Evolutionary conservation across 495 filamentous ascomycete species (phyloP).

Genomic region (Bacidia rubella): DNA sequence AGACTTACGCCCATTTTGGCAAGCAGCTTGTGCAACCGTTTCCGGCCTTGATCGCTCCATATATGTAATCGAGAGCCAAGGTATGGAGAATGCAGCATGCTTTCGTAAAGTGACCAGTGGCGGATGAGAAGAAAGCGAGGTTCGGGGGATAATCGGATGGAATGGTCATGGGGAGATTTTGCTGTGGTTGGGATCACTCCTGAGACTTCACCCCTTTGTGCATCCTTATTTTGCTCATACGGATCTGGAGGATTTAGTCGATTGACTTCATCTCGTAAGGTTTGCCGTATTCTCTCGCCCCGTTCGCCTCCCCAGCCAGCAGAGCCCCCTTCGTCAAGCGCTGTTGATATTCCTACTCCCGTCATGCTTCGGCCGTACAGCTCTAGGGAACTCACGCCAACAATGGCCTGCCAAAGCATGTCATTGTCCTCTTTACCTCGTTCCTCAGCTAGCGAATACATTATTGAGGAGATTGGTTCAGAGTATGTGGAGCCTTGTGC

Average conservation of each 20-base stretch:
- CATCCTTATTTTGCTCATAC: constrained; percentile 38
- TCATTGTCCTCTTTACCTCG: constrained; percentile 95
- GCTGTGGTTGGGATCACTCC: constrained; percentile 82
- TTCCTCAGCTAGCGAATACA: constrained; percentile 90
- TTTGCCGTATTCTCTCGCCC: constrained; percentile 69
- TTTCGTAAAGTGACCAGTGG: constrained; percentile 96
- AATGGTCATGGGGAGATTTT: constrained; percentile 74
- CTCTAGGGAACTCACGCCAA: constrained; percentile 83
- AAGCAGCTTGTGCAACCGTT: constrained; percentile 86
- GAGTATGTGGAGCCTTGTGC: constrained; percentile 77
- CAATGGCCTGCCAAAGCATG: constrained; percentile 83
- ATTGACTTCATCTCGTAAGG: constrained; percentile 85
- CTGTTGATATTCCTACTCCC: constrained; percentile 60
- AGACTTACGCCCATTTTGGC: constrained; percentile 97
- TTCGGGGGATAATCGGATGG: constrained; percentile 86
- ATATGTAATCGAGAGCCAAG: constrained; percentile 85
- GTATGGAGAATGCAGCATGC: constrained; percentile 95
- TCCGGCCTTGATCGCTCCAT: constrained; percentile 80
- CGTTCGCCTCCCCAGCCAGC: constrained; percentile 72
- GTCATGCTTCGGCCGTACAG: constrained; percentile 76
- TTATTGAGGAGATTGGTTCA: constrained; percentile 82
- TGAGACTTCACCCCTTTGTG: constrained; percentile 40
- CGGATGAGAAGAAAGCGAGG: constrained; percentile 86
- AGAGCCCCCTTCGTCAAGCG: constrained; percentile 40
- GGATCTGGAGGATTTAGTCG: constrained; percentile 79